Conservation (phyloP, 768 basidiomycete species). For the Paxillus involutus region DNA sequence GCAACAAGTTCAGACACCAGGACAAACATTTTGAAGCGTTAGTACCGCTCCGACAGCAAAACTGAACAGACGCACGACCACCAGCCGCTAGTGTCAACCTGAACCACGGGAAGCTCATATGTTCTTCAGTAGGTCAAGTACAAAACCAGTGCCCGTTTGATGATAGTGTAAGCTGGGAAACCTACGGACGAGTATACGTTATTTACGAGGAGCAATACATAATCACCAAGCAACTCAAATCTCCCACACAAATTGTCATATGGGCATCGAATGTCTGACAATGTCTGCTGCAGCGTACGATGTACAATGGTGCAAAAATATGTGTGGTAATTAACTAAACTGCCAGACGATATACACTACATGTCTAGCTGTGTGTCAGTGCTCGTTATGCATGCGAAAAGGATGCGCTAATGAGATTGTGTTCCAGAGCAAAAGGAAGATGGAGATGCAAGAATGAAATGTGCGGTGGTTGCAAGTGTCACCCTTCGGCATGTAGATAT, state of each 20-base stretch:
- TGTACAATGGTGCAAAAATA: not conserved
- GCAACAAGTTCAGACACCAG: not conserved
- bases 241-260: not conserved
- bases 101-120: constrained; percentile 56
- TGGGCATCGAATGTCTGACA: no score
- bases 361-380: not conserved
- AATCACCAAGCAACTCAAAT: no score
- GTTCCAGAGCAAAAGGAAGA: not conserved
- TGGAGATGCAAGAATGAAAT: constrained; percentile 1
- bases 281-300: no score
- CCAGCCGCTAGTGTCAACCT: constrained; percentile 47
- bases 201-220: not conserved
- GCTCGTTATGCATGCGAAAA: not conserved
- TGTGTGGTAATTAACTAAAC: not conserved
- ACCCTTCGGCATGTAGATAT: constrained; percentile 23
- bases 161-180: not conserved
- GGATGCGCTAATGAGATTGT: not conserved
- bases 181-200: not conserved
- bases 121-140: constrained; percentile 16
- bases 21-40: not conserved
- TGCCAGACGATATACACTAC: not conserved
- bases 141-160: not conserved
- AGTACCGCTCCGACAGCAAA: constrained; percentile 1
- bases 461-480: constrained; percentile 4
- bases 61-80: constrained; percentile 41